Base-by-base conservation (phyloP, 208 protist species). In the Crithidia brevicula region DNA sequence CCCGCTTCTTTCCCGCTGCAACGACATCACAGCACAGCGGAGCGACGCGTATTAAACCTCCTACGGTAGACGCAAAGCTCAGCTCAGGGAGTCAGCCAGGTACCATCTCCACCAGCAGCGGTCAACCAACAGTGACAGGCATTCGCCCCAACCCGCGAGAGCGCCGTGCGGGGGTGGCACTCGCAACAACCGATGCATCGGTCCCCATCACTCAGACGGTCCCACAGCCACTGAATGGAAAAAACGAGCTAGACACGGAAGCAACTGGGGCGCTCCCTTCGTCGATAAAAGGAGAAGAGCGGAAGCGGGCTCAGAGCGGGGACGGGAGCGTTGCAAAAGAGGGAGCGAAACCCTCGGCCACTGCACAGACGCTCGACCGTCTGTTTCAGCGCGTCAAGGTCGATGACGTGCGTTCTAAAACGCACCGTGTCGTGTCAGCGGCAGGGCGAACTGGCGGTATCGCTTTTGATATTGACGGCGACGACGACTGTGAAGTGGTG, bases 1-100 rank as follows among this genome's bases (percentile, higher is more conserved):
- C 67, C 25, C 74, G 73, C 20, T 94, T 91, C 54, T 84, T 94
- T 22, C 18, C 61, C 11, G 23, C 47, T 4, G 20, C 38, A 34
- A 23, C 28, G 18, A 13, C 25, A 50, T 3, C 11, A 1, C 22
- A 36, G 30, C 33, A 27, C 28, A 23, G 28, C 15, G 43, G 38
- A 8, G 6, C 18, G 1, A 45, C 33, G 1, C 34, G 2, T 25
- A 4, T n/a, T 6, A 62, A 69, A 22, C 9, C 3, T n/a, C n/a
- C n/a, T n/a, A n/a, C n/a, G n/a, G 25, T 4, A n/a, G 34, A 8
- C 2, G 27, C 16, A 36, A 33, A 50, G 25, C 11, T n/a, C 31
- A 9, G 34, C 8, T 25, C 27, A 18, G 27, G 30, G 36, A 13
- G 15, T 16, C 8, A 40, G 36, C 36, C 36, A n/a, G n/a, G n/a